Base-by-base conservation (phyloP, 2,329 filamentous ascomycete genomes). In the Aciculosporium take region DNA sequence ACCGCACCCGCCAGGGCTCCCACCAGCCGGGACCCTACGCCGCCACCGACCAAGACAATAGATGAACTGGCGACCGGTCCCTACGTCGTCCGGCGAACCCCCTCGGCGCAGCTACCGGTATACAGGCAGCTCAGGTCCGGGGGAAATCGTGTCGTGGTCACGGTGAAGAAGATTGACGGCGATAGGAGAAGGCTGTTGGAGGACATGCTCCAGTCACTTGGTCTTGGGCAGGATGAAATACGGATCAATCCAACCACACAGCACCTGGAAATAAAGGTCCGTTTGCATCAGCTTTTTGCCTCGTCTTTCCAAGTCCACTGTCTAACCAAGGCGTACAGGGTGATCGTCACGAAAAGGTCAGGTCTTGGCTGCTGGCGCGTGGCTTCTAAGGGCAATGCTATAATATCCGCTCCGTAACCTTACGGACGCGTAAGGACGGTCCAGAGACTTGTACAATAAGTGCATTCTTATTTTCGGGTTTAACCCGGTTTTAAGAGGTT, bases 81-180 rank as follows among this genome's bases (percentile, higher is more conserved):
- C 9, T 94, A 87, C 66, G 71, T 79, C 52, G 71, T 96, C 48
- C 68, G 68, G 39, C 80, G 86, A 46, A 89, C 85, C 3, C 64
- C 69, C 1, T 79, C 74, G 29, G 74, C 77, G 37, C 76, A 85
- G 49, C 66, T 91, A 3, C 78, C 85, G 20, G 73, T 96, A 34
- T 98, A 96, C 64, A 68, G 78, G 13, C 68, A 77, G 49, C 67
- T 64, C 48, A 88, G 84, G 65, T 71, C 76, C 10, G 86, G 86
- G 40, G 84, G 85, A 12, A 91, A 84, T 49, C 69, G 79, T 55
- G 75, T 78, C 52, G 63, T 83, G 53, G 93, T 89, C 5, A 61
- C 76, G 43, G 64, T 98, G 42, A 82, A 86, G 58, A 87, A 84
- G 61, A 72, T 89, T 38, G 77, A 85, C 43, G 91, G 91, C 13